Evolutionary conservation across 345 rosid species (phyloP), one percentile per base, ranked within the genome.

Genomic region (Gossypium anomalum): DNA sequence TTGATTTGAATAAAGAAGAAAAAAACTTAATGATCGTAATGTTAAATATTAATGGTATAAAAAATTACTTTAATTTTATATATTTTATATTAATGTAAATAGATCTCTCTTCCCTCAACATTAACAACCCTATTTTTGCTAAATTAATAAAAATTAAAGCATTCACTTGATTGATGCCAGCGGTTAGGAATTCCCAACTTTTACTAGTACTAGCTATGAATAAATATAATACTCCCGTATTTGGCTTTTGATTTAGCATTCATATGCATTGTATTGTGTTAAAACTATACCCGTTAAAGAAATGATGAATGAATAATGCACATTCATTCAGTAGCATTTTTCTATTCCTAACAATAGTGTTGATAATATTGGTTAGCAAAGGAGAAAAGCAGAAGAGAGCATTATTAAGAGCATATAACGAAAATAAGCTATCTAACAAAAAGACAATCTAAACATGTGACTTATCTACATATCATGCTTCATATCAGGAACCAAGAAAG

Each of bases 401-500:
- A 22, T 22, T 11, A 22, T 58, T 58, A 22, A 22, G 19, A 19
- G 13, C 63, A 59, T 23, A 23, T 3, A 59, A 59, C 17, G 38
- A 12, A 59, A 59, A 59, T 34, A 59, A 59, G 16, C 34, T 59
- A 23, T 10, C n/a, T 2, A 22, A 57, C 22, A 57, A 9, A 22
- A 59, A 25, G 17, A 2, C 65, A 3, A 43, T 44, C 17, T 14
- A 3, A 38, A 23, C 20, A 68, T 15, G 15, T 29, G 20, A 47
- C 7, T 68, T 68, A 19, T 74, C 34, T 72, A 75, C 4, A 70
- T 45, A 55, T 43, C 10, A 7, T 17, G 55, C 22, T 59, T 65
- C 2, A 63, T 45, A 55, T 27, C 8, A 65, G 51, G 43, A 29
- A 47, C 25, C 61, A 57, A 27, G 0, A 27, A 77, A 49, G 59